Evolutionary conservation across 768 basidiomycete species (phyloP).

Genomic region (Amanita fuliginea): DNA sequence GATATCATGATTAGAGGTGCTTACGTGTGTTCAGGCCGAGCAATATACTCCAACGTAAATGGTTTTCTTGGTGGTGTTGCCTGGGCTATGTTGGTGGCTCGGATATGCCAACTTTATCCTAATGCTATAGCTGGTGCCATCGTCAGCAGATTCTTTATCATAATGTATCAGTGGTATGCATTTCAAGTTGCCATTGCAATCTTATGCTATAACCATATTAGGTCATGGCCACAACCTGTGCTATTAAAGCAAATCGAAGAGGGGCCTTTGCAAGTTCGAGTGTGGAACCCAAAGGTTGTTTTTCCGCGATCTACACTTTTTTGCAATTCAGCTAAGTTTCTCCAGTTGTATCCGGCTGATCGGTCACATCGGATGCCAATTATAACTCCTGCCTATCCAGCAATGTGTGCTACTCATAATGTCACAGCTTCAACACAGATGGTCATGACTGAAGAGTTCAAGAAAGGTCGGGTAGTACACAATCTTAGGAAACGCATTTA

Average conservation of each 20-base stretch:
- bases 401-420: slow-evolving; percentile 99
- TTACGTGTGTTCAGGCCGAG: slow-evolving; percentile 49
- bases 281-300: slow-evolving; percentile 92
- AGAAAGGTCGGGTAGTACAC: slow-evolving; percentile 48
- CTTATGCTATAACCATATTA: slow-evolving; percentile 19
- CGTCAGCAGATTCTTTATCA: slow-evolving; percentile 96
- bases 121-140: slow-evolving; percentile 91
- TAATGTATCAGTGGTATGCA: slow-evolving; percentile 91
- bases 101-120: slow-evolving; percentile 98
- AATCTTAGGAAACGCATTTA: neutral
- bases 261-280: slow-evolving; percentile 83
- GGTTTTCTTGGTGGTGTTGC: slow-evolving; percentile 98
- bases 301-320: neutral
- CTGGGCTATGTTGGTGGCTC: slow-evolving; percentile 98
- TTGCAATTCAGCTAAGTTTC: slow-evolving; percentile 1
- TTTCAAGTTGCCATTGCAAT: neutral
- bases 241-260: slow-evolving; percentile 94
- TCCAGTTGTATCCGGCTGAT: slow-evolving; percentile 83
- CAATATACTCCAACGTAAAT: slow-evolving; percentile 96
- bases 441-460: slow-evolving; percentile 94
- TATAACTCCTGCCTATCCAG: slow-evolving; percentile 97
- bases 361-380: slow-evolving; percentile 98
- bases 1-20: neutral
- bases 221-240: slow-evolving; percentile 99
- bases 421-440: slow-evolving; percentile 92